Percentiles rank a stretch among this genome's conserved stretches.
These are phyloP conservation scores for Trypethelium eluteriae DNA, from an alignment of 495 filamentous ascomycete genomes.

Conservation along the genomic window DNA sequence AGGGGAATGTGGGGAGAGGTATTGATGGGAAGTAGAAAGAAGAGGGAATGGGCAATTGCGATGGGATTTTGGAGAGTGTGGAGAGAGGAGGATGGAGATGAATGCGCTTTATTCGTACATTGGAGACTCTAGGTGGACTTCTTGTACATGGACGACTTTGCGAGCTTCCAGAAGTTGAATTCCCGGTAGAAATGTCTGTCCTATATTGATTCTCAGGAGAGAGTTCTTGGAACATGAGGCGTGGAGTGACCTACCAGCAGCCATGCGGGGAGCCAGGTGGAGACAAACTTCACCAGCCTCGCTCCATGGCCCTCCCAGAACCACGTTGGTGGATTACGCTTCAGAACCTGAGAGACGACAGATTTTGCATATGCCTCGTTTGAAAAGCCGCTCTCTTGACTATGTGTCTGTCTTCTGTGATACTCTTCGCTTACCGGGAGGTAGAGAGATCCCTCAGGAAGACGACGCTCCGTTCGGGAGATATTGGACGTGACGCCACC, in stretches of 20 bases:
- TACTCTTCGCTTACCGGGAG: slow-evolving; percentile 47
- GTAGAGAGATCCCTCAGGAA: slow-evolving; percentile 47
- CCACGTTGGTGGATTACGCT: slow-evolving; percentile 41
- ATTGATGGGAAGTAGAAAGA: not conserved
- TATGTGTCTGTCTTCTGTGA: slow-evolving; percentile 45
- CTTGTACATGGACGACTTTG: slow-evolving; percentile 7
- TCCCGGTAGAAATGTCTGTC: slow-evolving; percentile 15
- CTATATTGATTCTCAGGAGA: slow-evolving; percentile 6
- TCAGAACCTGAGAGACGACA: slow-evolving; percentile 49
- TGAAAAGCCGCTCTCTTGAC: slow-evolving; percentile 49
- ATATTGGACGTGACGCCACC: slow-evolving; percentile 56
- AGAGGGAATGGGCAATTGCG: not conserved
- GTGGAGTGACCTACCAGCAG: slow-evolving; percentile 22
- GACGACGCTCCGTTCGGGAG: slow-evolving; percentile 43
- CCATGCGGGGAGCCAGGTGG: slow-evolving; percentile 37
- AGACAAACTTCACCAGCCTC: slow-evolving; percentile 44
- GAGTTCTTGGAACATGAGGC: not conserved
- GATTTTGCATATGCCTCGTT: slow-evolving; percentile 47
- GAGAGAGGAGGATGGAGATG: not conserved
- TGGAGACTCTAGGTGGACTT: slow-evolving; percentile 15
- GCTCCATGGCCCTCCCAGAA: slow-evolving; percentile 48
- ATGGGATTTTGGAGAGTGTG: not conserved
- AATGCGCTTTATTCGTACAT: not conserved
- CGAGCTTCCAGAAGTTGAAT: slow-evolving; percentile 27
- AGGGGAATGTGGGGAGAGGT: not conserved